These are phyloP conservation scores for Vairimorpha necatrix DNA, from an alignment of 371 early-diverging fungal genomes.

Conservation along the genomic window DNA sequence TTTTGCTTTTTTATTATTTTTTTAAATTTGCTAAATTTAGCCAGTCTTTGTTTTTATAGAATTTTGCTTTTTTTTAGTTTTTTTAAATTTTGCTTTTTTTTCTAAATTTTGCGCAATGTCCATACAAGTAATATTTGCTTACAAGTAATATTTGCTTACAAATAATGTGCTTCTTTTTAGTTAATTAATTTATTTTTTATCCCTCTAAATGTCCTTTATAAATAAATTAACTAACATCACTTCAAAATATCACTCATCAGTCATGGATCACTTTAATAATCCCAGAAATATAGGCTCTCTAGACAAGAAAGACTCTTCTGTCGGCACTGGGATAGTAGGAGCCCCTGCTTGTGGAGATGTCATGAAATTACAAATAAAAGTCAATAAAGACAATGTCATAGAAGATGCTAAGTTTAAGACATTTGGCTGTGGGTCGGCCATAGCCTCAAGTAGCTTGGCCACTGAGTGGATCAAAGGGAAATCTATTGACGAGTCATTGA, in stretches of 20 bases:
- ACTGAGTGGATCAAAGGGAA: constrained; percentile 86
- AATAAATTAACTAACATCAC: constrained; percentile 35
- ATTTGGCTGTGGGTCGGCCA: constrained; percentile 97
- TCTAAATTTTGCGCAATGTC: too few species aligned
- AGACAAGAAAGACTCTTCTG: constrained; percentile 72
- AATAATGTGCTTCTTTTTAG: background rate
- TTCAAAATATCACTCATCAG: constrained; percentile 65
- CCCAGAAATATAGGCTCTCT: constrained; percentile 94
- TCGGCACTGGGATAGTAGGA: constrained; percentile 94
- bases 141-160: too few species aligned
- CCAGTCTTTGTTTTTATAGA: too few species aligned
- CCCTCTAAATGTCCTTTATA: constrained; percentile 15
- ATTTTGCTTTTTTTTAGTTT: too few species aligned
- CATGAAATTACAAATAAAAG: constrained; percentile 93
- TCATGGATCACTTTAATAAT: constrained; percentile 82
- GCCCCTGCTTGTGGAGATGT: constrained; percentile 99
- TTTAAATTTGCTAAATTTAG: too few species aligned
- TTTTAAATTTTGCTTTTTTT: too few species aligned
- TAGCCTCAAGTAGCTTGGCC: constrained; percentile 83
- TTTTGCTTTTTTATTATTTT: too few species aligned
- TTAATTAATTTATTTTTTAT: background rate
- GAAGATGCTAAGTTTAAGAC: constrained; percentile 94
- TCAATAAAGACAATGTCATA: constrained; percentile 77
- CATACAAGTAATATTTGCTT: too few species aligned
- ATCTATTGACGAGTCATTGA: constrained; percentile 76